Evolutionary conservation across 495 filamentous ascomycete species (phyloP).

Genomic region (Neurospora tetraspora): DNA sequence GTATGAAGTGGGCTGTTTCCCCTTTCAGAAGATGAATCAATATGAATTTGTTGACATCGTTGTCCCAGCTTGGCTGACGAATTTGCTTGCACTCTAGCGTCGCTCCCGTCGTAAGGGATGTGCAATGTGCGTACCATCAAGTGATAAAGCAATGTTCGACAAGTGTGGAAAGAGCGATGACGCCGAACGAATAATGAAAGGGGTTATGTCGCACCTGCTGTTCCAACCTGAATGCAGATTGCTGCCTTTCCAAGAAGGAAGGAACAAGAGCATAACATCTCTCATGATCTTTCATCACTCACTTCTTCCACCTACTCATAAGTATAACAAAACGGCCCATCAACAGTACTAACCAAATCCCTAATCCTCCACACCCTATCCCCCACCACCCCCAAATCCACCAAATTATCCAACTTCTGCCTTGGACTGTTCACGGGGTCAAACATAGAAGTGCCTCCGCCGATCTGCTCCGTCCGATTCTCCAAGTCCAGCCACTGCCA

Average conservation of each 20-base stretch:
- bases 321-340: constrained; percentile 42
- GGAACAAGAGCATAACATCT: not conserved
- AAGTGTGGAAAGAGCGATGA: not conserved
- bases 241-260: not conserved
- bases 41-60: not conserved
- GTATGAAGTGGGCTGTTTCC: not conserved
- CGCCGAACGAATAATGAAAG: not conserved
- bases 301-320: constrained; percentile 24
- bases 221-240: not conserved
- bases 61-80: not conserved
- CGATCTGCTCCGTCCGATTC: constrained; percentile 23
- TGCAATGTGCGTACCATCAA: not conserved
- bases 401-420: constrained; percentile 30
- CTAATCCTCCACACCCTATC: constrained; percentile 30
- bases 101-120: not conserved
- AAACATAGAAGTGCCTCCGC: constrained; percentile 31
- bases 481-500: constrained; percentile 47
- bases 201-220: not conserved
- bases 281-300: not conserved
- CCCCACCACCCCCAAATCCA: constrained; percentile 33
- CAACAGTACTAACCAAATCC: constrained; percentile 34
- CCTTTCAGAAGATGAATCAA: not conserved
- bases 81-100: too few species aligned
- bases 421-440: constrained; percentile 17
- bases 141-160: not conserved